A percentile compares a stretch with the other conserved stretches of the same genome.
phyloP scores from a whole-genome alignment of 1,284 basidiomycete genomes.

The Serendipita sp. region DNA sequence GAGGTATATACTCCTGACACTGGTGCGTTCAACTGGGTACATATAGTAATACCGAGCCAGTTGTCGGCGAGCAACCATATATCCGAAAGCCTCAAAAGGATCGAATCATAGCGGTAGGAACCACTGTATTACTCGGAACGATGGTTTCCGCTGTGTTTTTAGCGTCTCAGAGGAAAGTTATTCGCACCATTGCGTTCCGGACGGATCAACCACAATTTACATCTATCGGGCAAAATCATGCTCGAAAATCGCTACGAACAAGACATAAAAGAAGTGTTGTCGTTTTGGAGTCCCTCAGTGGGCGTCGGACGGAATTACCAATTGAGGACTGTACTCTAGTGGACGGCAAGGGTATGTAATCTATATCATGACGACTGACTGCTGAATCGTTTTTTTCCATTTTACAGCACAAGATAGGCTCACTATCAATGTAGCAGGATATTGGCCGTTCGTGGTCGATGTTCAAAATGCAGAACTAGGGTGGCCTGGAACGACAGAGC shows the following conservation, averaged over 20 bases:
- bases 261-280: not conserved
- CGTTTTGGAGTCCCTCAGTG: not conserved
- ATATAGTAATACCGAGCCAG: not conserved
- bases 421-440: not conserved
- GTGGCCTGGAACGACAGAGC: not conserved
- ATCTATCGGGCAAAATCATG: not conserved
- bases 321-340: not conserved
- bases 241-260: not conserved
- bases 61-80: not conserved
- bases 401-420: not conserved
- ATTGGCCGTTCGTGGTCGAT: not conserved
- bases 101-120: not conserved
- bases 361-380: not conserved
- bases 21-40: not conserved
- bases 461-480: not conserved
- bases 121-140: not conserved
- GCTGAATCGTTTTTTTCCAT: not conserved
- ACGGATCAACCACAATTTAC: not conserved
- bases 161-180: not conserved
- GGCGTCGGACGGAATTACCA: not conserved
- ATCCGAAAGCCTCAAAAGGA: not conserved
- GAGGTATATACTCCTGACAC: not conserved
- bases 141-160: not conserved
- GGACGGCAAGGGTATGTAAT: not conserved
- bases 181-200: not conserved